Evolutionary conservation across 2,329 filamentous ascomycete species (phyloP), one percentile per base, ranked within the genome.

Genomic region (Monilinia laxa): DNA sequence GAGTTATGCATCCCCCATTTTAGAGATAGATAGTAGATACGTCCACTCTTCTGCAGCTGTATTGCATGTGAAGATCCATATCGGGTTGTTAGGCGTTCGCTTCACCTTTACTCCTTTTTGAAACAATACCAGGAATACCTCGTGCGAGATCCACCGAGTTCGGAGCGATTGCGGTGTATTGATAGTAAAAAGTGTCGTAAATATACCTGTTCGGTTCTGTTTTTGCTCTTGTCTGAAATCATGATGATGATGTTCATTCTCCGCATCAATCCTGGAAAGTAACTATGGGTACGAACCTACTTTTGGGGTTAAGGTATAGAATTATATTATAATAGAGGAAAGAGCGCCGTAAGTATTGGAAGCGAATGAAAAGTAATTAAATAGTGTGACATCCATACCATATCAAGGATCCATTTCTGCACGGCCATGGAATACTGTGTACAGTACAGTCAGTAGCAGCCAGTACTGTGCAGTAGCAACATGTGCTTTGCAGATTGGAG

Each of bases 121-220:
- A 45, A 28, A 42, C 47, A 31, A 35, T 25, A 47, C 25, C 42
- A 59, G 57, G 42, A 35, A 31, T 51, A 38, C 58, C 58, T 51
- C 58, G 58, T 60, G 58, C 58, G 51, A 51, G 58, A 51, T 28
- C 58, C 58, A 60, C 45, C 58, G n/a, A 51, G 51, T 51, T 60
- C 58, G 58, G 58, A 60, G 58, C 45, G n/a, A 60, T n/a, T 49
- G 28, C 58, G 58, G 58, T 60, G 58, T 60, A 60, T 60, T 60
- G 57, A 60, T 60, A 12, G 45, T 14, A 23, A 51, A 47, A n/a
- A 49, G 42, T 3, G n/a, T 60, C 16, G 55, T 25, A 11, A 57
- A 40, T 40, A 35, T 35, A 9, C 31, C 31, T 35, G 31, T 35
- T 9, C 31, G 5, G 31, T 35, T 35, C 31, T 35, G 31, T 35